Conservation (phyloP, 192 early-diverging fungal species). For the Gryganskiella cystojenkinii region DNA sequence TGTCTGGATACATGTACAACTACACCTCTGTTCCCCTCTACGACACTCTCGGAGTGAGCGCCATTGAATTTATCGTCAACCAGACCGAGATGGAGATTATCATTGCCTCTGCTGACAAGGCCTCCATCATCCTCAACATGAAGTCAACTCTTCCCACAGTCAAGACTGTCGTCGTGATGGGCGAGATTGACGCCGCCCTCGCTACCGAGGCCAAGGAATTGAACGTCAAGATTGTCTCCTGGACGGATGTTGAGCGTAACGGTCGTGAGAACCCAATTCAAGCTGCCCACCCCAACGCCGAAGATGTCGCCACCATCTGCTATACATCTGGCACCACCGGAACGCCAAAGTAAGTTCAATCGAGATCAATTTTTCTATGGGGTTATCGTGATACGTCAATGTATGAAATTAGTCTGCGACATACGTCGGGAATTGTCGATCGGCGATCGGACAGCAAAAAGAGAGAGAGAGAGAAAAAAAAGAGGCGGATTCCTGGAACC, state of each 20-base stretch:
- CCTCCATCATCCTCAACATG: conserved; percentile 59
- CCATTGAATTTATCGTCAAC: conserved; percentile 80
- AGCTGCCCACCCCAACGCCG: conserved; percentile 62
- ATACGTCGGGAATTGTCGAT: no score
- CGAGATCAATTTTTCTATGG: conserved; percentile 1
- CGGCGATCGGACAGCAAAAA: no score
- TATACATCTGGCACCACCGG: conserved; percentile 87
- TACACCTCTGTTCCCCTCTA: conserved; percentile 86
- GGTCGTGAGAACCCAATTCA: conserved; percentile 59
- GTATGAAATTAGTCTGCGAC: no score
- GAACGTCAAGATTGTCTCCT: conserved; percentile 36
- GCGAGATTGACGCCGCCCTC: conserved; percentile 32
- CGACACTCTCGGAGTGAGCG: conserved; percentile 83
- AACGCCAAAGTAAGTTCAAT: conserved; percentile 69
- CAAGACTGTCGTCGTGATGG: conserved; percentile 66
- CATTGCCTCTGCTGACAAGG: conserved; percentile 69
- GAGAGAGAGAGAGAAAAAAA: no score
- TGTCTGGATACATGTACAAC: conserved; percentile 68
- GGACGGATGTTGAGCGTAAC: conserved; percentile 68
- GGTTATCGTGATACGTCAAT: no score
- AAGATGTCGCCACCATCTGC: conserved; percentile 79
- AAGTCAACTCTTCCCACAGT: conserved; percentile 53
- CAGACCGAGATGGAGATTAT: conserved; percentile 79
- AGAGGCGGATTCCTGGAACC: no score
- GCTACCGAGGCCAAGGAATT: conserved; percentile 43